phyloP scores from a whole-genome alignment of 176 grass and related monocot genomes.

The Triticum aestivum region IWGSC_CS_RefSeq_v2.1 NC_057805.1:434630197-434630696 shows the following conservation, averaged over 20 bases:
- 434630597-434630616: neutral
- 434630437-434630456: constrained; percentile 77
- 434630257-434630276: neutral
- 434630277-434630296: constrained; percentile 19
- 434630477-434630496: constrained; percentile 85
- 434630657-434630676: constrained; percentile 52
- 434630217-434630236: neutral
- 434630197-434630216: neutral
- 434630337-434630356: constrained; percentile 26
- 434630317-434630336: constrained; percentile 17
- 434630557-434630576: neutral
- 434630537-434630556: constrained; percentile 3
- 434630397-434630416: constrained; percentile 59
- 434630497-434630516: constrained; percentile 89
- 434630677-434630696: constrained; percentile 10
- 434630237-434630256: constrained; percentile 21
- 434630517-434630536: constrained; percentile 55
- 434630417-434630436: constrained; percentile 50
- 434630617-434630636: constrained; percentile 39
- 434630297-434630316: constrained; percentile 4
- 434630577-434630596: constrained; percentile 14
- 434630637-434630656: constrained; percentile 90
- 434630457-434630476: constrained; percentile 94
- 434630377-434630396: neutral
- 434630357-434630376: constrained; percentile 20